Conservation (phyloP, 108 stramenopile species). For the Skeletonema tropicum region DNA sequence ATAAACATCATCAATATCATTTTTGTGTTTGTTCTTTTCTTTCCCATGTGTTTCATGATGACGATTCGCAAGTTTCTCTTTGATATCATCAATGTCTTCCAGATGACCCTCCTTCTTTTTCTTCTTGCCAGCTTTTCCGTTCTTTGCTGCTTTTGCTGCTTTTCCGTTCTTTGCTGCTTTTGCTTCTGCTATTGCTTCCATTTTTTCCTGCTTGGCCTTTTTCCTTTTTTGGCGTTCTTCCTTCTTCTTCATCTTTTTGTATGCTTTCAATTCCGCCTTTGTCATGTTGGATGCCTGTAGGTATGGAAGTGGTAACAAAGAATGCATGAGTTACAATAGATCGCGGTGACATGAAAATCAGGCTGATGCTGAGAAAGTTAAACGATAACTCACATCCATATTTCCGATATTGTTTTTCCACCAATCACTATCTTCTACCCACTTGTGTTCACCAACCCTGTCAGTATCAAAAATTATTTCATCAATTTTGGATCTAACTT, state of each 20-base stretch:
- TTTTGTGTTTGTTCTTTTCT: background rate
- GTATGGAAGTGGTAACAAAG: background rate
- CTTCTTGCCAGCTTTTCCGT: background rate
- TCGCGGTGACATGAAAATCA: too few species aligned
- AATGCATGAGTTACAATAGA: background rate
- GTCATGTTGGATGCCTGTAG: constrained; percentile 20
- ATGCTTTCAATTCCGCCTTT: constrained; percentile 1
- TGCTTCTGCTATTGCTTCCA: constrained; percentile 22
- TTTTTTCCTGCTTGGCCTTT: constrained; percentile 16
- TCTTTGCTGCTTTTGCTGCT: constrained; percentile 15
- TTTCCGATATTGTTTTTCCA: constrained; percentile 37
- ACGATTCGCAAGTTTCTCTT: constrained; percentile 31
- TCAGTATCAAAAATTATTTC: constrained; percentile 15
- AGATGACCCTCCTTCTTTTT: constrained; percentile 1
- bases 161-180: constrained; percentile 17
- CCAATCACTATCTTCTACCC: constrained; percentile 39
- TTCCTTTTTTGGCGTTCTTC: constrained; percentile 10
- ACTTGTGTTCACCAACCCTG: constrained; percentile 26
- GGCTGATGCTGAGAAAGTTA: too few species aligned
- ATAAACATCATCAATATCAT: constrained; percentile 1
- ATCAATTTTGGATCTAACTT: constrained; percentile 10
- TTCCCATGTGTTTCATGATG: constrained; percentile 3
- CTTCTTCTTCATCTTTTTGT: constrained; percentile 19
- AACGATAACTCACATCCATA: constrained; percentile 16
- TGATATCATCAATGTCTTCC: constrained; percentile 25